Base-by-base conservation (phyloP, 2,329 filamentous ascomycete species). In the Clonostachys chloroleuca region DNA sequence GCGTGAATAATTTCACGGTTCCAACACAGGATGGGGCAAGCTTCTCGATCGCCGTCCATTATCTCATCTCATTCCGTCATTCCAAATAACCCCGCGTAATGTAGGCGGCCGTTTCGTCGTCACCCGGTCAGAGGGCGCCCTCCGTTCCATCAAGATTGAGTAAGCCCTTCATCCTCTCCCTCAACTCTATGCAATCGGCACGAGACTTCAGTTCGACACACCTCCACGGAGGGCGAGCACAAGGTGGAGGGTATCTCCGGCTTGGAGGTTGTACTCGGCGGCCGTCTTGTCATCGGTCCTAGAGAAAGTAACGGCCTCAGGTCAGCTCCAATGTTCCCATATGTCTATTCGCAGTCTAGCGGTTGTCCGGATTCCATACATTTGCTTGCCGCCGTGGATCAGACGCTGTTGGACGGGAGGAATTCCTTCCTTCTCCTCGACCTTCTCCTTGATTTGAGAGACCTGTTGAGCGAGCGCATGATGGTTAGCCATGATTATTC, bases 391-490 rank as follows among this genome's bases (percentile, higher is more conserved):
- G 46, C 92, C 91, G 64, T 87, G 96, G 62, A 99, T 99, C 55
- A 99, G 75, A 49, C 94, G 86, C 72, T 99, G 94, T 72, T 99
- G 94, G 16, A 94, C 91, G 1, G 94, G 94, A 40, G 94, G 92
- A 59, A 99, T 99, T 48, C 94, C 94, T 66, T 97, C 94, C 73
- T 97, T 97, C 76, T 99, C 94, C 70, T 99, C 94, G 47, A 99
- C 94, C 61, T 92, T 92, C 73, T 97, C 94, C 79, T 99, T 99
- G 78, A 99, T 97, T 67, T 92, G 85, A 39, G 87, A 86, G 58
- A 97, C 89, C 91, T 95, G 55, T 43, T n/a, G 36, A 8, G 5
- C 17, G 36, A 39, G 36, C 36, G 14, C 36, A 39, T n/a, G 36
- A 39, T 39, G 12, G 14, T 30, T 30, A 30, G 24, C 24, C 24